phyloP scores from a whole-genome alignment of 495 filamentous ascomycete species.

The Neurospora intermedia region DNA sequence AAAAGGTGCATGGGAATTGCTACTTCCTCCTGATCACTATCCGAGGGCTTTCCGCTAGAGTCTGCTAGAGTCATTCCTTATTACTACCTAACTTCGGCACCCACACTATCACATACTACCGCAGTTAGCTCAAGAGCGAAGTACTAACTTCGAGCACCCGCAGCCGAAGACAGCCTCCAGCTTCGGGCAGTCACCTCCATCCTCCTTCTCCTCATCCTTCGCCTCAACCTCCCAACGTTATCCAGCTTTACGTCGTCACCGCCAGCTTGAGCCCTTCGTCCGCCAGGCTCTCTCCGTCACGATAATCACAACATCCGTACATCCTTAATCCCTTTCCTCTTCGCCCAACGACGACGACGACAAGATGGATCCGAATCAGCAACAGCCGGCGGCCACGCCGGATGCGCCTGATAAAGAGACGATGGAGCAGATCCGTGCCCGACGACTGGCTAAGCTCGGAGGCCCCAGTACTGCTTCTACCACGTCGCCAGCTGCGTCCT shows the following conservation, averaged over 20 bases:
- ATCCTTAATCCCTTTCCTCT: too few species aligned
- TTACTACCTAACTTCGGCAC: neutral
- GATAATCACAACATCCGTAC: too few species aligned
- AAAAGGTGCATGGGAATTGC: neutral
- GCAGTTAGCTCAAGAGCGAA: neutral
- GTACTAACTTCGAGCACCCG: neutral
- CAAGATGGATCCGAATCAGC: slow-evolving; percentile 22
- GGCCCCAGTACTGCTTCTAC: slow-evolving; percentile 13
- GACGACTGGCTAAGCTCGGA: slow-evolving; percentile 32
- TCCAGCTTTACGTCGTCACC: neutral
- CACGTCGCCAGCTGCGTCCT: too few species aligned
- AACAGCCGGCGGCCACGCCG: slow-evolving; percentile 13
- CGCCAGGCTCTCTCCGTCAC: too few species aligned
- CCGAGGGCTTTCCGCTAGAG: neutral
- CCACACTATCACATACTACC: neutral
- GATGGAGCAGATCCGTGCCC: slow-evolving; percentile 30
- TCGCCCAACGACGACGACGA: too few species aligned
- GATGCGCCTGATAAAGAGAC: slow-evolving; percentile 25
- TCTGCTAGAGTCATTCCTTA: neutral
- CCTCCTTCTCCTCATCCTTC: neutral
- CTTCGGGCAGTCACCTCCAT: neutral
- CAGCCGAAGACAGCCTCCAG: neutral
- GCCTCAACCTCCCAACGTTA: neutral
- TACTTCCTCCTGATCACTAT: neutral
- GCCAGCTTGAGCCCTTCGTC: neutral